Evolutionary conservation across 768 basidiomycete genomes (phyloP), one percentile per base, ranked within the genome.

Genomic region (Mycena sanguinolenta): DNA sequence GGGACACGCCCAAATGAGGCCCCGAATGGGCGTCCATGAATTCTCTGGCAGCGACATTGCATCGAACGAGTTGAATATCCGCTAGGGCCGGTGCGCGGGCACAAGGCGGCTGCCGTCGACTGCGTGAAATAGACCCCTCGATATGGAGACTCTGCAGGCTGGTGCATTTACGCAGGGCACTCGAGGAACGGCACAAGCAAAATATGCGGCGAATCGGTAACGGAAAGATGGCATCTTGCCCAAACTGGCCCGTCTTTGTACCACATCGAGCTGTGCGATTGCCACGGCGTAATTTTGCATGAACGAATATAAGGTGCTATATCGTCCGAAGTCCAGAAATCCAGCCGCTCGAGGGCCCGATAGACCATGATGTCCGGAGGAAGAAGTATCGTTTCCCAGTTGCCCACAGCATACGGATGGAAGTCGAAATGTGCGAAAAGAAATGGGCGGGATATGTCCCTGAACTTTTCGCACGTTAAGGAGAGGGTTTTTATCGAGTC

Each of bases 381-480:
- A 38, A 52, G 25, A 16, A 30, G 44, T 0, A 21, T n/a, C n/a
- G n/a, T n/a, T n/a, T n/a, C n/a, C n/a, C n/a, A n/a, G n/a, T 7
- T 21, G 66, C 58, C 23, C n/a, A n/a, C n/a, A n/a, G n/a, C n/a
- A n/a, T n/a, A n/a, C n/a, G n/a, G n/a, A n/a, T n/a, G n/a, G n/a
- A 66, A 66, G 12, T 34, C 27, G 39, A 59, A 61, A 38, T 60
- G 36, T 27, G 58, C 23, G 49, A 66, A 66, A 21, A 66, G 34
- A 4, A 66, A 49, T 2, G 58, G 49, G 19, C 65, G 65, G 2
- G 34, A 32, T 5, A 66, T 38, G 49, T 13, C 7, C 3, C 21
- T 2, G 19, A 66, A 53, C 5, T 25, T 39, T 1, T 10, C 17
- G 38, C 17, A 39, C 5, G 65, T 59, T 14, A 53, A 42, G 36